phyloP scores from a whole-genome alignment of 75 land plant genomes.

The Adiantum capillusveneris region DNA sequence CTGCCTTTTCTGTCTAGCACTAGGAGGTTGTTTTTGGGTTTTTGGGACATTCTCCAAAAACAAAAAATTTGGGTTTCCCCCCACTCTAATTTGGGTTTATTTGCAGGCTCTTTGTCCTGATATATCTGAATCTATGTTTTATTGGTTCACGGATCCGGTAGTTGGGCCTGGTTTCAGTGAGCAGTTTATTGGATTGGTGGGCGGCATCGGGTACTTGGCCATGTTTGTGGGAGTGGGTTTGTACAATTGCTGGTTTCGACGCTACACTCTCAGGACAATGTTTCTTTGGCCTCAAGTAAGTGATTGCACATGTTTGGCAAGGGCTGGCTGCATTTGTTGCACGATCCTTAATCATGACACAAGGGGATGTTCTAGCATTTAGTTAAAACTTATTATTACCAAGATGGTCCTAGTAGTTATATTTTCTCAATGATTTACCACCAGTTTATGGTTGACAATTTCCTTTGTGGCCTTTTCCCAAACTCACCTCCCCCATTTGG shows the following conservation, averaged over 20 bases:
- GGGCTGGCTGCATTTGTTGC: no score
- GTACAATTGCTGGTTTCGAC: slow-evolving; percentile 20
- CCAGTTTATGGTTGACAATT: no score
- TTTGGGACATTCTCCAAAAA: no score
- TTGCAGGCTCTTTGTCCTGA: slow-evolving; percentile 27
- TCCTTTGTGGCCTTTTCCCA: no score
- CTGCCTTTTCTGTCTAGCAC: background rate
- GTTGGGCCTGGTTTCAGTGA: slow-evolving; percentile 28
- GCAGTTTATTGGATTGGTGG: slow-evolving; percentile 22
- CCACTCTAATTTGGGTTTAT: background rate
- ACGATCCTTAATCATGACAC: no score
- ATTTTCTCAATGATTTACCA: no score
- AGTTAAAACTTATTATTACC: no score
- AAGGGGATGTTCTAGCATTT: no score
- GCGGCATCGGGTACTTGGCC: slow-evolving; percentile 17
- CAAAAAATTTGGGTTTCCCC: background rate
- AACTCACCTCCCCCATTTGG: no score
- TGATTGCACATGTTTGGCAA: background rate
- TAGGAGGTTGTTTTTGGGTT: background rate
- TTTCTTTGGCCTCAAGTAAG: slow-evolving; percentile 28
- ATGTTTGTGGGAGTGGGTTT: slow-evolving; percentile 17
- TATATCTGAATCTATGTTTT: slow-evolving; percentile 32
- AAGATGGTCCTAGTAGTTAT: no score
- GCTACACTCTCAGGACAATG: slow-evolving; percentile 18
- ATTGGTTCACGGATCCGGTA: slow-evolving; percentile 17